These are phyloP conservation scores for Fennellomyces sp. DNA, from an alignment of 371 early-diverging fungal species.

Conservation along the genomic window DNA sequence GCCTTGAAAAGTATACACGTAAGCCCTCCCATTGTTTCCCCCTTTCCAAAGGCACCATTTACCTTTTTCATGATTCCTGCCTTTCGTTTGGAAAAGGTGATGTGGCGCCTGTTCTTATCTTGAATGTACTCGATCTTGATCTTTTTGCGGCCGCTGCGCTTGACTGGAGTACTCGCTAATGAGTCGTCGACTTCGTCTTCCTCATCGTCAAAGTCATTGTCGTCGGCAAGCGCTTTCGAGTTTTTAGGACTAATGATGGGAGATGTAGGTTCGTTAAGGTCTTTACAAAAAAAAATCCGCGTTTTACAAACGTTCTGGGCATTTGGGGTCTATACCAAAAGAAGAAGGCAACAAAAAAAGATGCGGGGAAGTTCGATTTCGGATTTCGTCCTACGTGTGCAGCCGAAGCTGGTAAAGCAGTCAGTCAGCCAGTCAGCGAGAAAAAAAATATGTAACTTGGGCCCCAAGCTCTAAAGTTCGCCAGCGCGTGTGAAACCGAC, in stretches of 20 bases:
- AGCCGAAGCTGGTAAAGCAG: too few species aligned
- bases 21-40: background rate
- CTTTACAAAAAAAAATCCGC: background rate
- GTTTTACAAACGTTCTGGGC: background rate
- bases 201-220: background rate
- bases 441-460: too few species aligned
- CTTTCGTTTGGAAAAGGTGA: conserved; percentile 98
- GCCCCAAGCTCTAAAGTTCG: too few species aligned
- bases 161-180: conserved; percentile 56
- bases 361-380: too few species aligned
- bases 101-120: conserved; percentile 93
- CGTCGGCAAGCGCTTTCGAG: background rate
- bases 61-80: conserved; percentile 99
- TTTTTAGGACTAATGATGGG: too few species aligned
- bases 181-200: conserved; percentile 63
- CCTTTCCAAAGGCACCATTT: background rate
- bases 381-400: too few species aligned
- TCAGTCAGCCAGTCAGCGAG: too few species aligned
- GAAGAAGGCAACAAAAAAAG: too few species aligned
- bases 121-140: conserved; percentile 97
- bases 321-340: background rate
- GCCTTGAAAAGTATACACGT: conserved; percentile 66
- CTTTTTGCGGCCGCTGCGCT: conserved; percentile 86
- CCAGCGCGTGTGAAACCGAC: too few species aligned
- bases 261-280: too few species aligned